Base-by-base conservation (phyloP, 345 rosid species). In the Salix dunnii region DNA sequence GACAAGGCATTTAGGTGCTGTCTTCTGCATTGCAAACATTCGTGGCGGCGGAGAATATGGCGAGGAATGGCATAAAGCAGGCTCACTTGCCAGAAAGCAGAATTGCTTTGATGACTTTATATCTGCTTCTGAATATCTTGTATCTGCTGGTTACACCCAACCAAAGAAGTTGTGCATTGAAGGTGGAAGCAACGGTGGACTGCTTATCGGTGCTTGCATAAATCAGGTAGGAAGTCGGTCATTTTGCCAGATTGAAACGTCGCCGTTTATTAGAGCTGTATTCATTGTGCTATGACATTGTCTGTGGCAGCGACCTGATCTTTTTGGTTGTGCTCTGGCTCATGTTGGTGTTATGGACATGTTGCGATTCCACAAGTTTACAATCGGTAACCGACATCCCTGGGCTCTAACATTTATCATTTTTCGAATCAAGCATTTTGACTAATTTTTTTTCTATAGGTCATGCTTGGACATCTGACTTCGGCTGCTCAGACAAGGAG, bases 291-390 rank as follows among this genome's bases (percentile, higher is more conserved):
- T 43, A 7, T 28, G 1, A 27, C 14, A 40, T 76, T 64, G 0
- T 62, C 6, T 64, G 40, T 65, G 67, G 73, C 89, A 95, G 99
- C 91, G 97, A 85, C 99, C 98, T 5, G 98, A 96, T 76, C 96
- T 93, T 53, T 96, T 92, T 70, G 98, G 99, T 23, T 96, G 99
- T 82, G 99, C 97, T 67, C 83, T 96, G 87, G 97, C 98, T 74
- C 96, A 92, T 81, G 99, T 96, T 40, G 99, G 99, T 51, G 99
- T 96, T 38, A 96, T 93, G 99, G 99, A 96, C 85, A 96, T 96
- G 97, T 89, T 96, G 51, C 85, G 98, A 51, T 93, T 96, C 74
- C 99, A 93, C 86, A 92, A 91, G 85, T 93, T 96, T 67, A 96
- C 98, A 3, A 90, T 93, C 74, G 99, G 99, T 94, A 67, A 82